Evolutionary conservation across 805 yeast species (phyloP).

Genomic region (Wickerhamiella sergipiensis): DNA sequence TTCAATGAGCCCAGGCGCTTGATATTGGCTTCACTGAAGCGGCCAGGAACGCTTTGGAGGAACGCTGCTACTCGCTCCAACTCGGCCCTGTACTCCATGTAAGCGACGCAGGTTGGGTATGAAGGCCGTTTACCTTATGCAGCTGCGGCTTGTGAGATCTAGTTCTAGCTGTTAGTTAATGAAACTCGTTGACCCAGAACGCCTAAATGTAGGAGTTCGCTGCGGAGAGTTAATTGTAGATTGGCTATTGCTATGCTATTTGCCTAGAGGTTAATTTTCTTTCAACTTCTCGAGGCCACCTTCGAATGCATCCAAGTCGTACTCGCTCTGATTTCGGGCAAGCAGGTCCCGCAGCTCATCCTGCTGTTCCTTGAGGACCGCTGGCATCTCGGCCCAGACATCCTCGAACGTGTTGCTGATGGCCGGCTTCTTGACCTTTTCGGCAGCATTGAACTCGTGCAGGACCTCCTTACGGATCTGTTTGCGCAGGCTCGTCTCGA

Average conservation of each 20-base stretch:
- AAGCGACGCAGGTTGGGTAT: background rate
- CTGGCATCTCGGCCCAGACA: conserved; percentile 15
- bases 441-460: conserved; percentile 20
- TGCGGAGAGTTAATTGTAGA: no score
- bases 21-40: conserved; percentile 24
- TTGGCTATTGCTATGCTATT: no score
- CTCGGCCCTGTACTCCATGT: conserved; percentile 18
- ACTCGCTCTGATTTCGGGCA: conserved; percentile 20
- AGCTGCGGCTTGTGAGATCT: no score
- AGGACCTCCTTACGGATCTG: conserved; percentile 18
- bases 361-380: conserved; percentile 18
- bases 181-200: no score
- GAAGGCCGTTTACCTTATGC: conserved; percentile 10
- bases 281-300: conserved; percentile 16
- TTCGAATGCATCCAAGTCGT: conserved; percentile 17
- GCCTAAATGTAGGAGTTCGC: no score
- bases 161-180: no score
- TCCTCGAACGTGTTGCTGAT: conserved; percentile 19
- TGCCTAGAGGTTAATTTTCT: background rate
- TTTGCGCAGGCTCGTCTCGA: conserved; percentile 16
- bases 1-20: conserved; percentile 21
- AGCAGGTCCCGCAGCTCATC: conserved; percentile 20
- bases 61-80: conserved; percentile 16
- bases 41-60: conserved; percentile 24
- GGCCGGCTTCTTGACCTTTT: conserved; percentile 20